Percentiles rank a stretch among this genome's conserved stretches.
Conservation (phyloP, 371 early-diverging fungal genomes). For the Rhizopus microsporus region DNA sequence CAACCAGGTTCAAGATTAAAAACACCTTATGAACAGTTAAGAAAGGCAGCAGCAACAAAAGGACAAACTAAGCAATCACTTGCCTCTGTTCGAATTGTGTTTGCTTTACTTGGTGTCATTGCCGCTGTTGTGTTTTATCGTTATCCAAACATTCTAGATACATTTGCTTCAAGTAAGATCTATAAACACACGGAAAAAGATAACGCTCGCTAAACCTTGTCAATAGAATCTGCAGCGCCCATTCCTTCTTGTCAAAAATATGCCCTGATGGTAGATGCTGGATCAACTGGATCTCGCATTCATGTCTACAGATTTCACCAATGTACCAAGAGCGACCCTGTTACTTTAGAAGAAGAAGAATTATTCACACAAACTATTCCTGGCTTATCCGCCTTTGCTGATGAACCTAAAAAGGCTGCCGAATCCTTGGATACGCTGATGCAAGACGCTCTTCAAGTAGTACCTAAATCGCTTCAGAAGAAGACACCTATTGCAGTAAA, state of each 20-base stretch:
- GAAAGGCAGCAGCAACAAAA: constrained; percentile 14
- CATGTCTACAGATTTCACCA: constrained; percentile 92
- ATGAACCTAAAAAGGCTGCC: constrained; percentile 79
- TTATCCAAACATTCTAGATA: constrained; percentile 5
- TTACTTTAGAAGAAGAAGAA: constrained; percentile 65
- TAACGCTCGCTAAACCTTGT: not conserved
- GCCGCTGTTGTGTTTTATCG: constrained; percentile 6
- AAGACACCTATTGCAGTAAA: constrained; percentile 92
- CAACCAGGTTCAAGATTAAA: constrained; percentile 6
- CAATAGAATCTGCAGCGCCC: not conserved
- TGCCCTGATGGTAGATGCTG: constrained; percentile 92
- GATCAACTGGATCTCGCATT: constrained; percentile 95
- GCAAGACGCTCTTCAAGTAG: constrained; percentile 64
- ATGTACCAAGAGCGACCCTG: constrained; percentile 55
- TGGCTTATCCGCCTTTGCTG: constrained; percentile 78
- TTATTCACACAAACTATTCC: constrained; percentile 87
- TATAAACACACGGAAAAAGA: too few relatives aligned
- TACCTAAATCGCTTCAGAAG: constrained; percentile 67
- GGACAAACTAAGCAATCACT: constrained; percentile 3
- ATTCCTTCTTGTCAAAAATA: constrained; percentile 41
- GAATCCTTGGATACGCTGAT: constrained; percentile 78
- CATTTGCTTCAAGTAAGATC: not conserved
- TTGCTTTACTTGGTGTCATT: constrained; percentile 9
- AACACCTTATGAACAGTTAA: constrained; percentile 13
- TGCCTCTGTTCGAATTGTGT: constrained; percentile 10